Evolutionary conservation across 2,329 filamentous ascomycete genomes (phyloP).

Genomic region (Stemphylium lycopersici): DNA sequence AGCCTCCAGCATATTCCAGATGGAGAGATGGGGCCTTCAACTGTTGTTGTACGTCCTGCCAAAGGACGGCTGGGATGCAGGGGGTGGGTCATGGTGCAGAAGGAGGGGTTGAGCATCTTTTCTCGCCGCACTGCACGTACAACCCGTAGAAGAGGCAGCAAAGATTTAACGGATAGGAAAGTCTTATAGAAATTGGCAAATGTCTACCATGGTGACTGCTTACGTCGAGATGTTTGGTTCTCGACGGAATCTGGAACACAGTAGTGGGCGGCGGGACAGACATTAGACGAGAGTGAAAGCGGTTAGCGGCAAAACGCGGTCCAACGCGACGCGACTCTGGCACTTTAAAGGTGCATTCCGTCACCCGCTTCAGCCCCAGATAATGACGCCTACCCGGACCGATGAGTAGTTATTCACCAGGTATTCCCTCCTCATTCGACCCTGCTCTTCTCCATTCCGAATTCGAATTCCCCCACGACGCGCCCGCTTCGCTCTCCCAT

Average conservation of each 20-base stretch:
- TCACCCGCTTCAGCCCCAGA: constrained; percentile 4
- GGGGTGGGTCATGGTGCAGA: too few relatives aligned
- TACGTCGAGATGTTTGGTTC: background rate
- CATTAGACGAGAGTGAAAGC: constrained; percentile 8
- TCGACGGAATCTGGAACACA: background rate
- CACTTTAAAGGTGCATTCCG: constrained; percentile 2
- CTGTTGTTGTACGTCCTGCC: background rate
- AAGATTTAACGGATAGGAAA: too few relatives aligned
- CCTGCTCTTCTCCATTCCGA: constrained; percentile 59
- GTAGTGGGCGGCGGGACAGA: background rate
- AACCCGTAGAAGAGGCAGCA: too few relatives aligned
- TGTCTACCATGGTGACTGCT: background rate
- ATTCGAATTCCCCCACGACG: constrained; percentile 29
- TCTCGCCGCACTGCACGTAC: too few relatives aligned
- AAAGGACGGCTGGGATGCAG: background rate
- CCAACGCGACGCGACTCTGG: constrained; percentile 21
- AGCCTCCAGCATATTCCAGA: background rate
- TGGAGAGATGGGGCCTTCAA: background rate
- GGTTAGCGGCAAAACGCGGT: constrained; percentile 24
- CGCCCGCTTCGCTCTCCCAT: constrained; percentile 34
- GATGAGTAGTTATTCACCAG: constrained; percentile 40
- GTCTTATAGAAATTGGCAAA: too few relatives aligned
- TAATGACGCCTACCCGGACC: constrained; percentile 4
- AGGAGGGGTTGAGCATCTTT: too few relatives aligned
- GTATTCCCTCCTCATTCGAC: constrained; percentile 58